Base-by-base conservation (phyloP, 2,329 filamentous ascomycete genomes). In the Botrytis aclada region DNA sequence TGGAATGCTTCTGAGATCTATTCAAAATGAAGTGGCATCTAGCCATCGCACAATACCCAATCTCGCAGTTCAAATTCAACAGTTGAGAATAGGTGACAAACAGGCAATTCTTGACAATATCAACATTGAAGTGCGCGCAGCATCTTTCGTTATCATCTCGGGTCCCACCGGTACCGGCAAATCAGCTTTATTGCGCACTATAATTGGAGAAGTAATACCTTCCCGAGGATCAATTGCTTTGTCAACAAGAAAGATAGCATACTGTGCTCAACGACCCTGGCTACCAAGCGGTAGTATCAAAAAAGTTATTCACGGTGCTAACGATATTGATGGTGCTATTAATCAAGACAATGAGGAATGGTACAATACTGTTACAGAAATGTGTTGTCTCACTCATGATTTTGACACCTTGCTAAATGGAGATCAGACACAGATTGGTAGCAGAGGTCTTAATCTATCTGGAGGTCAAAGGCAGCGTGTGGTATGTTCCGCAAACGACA, bases 381-480 rank as follows among this genome's bases (percentile, higher is more conserved):
- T 41, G 8, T 77, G 75, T 29, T 71, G 72, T 60, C 77, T 82
- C 10, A 64, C 69, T 3, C 61, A 74, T 12, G 81, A 82, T 73
- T 67, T 82, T 1, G 54, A 75, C 0, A 22, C 64, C 3, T 71
- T 85, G 29, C 78, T 81, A 1, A 75, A 80, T 18, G 81, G 81
- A 9, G 83, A 84, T 56, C 72, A 79, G 7, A 84, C 82, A 0
- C 74, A 81, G 22, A 80, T 85, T 70, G 84, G 84, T 3, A 82
- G 80, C n/a, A 80, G 81, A 10, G 84, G 84, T 2, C 78, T 84
- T 3, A 81, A 81, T 4, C 74, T 86, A 1, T 85, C 84, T 56
- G 84, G 84, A 51, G 84, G 84, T 1, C 84, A 86, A 71, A 83
- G 80, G 58, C 82, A 84, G 41, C 79, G 84, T 56, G 78, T 84